These are phyloP conservation scores for Plasmodium gaboni DNA, from an alignment of 169 alveolate genomes.

Conservation along the genomic window DNA sequence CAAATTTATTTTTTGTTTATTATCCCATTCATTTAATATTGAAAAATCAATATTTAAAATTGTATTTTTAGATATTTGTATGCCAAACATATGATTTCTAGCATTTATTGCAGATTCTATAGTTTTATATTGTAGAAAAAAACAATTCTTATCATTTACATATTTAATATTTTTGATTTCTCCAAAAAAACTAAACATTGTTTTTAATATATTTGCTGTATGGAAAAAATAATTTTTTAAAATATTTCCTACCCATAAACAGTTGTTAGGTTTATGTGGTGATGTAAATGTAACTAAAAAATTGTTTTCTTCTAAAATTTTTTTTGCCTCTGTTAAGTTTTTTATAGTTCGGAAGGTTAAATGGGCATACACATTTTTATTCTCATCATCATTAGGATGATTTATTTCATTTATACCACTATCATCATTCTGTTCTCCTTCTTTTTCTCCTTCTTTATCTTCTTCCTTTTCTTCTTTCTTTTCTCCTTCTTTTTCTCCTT, in stretches of 20 bases:
- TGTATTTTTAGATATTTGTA: slow-evolving; percentile 30
- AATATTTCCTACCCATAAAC: slow-evolving; percentile 68
- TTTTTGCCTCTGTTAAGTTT: slow-evolving; percentile 44
- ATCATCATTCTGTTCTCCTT: not conserved
- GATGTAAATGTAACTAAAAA: slow-evolving; percentile 27
- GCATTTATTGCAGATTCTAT: slow-evolving; percentile 29
- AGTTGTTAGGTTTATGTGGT: slow-evolving; percentile 41
- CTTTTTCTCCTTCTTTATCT: not conserved
- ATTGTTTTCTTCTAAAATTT: slow-evolving; percentile 20
- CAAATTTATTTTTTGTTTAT: slow-evolving; percentile 23
- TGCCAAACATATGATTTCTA: slow-evolving; percentile 54
- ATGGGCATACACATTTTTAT: slow-evolving; percentile 12
- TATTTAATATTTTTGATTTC: slow-evolving; percentile 6
- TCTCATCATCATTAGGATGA: not conserved
- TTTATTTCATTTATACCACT: not conserved
- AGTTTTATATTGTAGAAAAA: slow-evolving; percentile 27
- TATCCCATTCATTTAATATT: slow-evolving; percentile 35
- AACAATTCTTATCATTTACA: slow-evolving; percentile 35
- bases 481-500: not conserved
- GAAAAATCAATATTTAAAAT: slow-evolving; percentile 42
- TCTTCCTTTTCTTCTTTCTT: slow-evolving; percentile 1
- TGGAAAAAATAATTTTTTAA: slow-evolving; percentile 18
- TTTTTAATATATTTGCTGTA: slow-evolving; percentile 10
- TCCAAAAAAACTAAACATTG: slow-evolving; percentile 37
- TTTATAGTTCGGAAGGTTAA: slow-evolving; percentile 56